These are phyloP conservation scores for Gillenia trifoliata DNA, from an alignment of 306 rosid genomes.

Conservation along the genomic window DNA sequence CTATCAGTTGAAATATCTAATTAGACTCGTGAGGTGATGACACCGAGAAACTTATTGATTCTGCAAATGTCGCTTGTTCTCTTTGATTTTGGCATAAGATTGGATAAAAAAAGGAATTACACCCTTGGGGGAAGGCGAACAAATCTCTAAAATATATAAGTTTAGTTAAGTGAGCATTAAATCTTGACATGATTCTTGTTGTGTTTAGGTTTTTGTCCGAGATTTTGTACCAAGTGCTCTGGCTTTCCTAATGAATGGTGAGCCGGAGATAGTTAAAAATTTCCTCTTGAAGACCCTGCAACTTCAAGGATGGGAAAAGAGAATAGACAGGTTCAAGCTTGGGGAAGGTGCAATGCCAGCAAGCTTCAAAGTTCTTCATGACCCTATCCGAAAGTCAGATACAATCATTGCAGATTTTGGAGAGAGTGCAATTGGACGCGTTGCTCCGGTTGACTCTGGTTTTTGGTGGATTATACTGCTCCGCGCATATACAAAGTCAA, in stretches of 20 bases:
- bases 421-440: constrained; percentile 94
- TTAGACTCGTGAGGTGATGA: not conserved
- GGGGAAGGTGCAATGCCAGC: constrained; percentile 98
- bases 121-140: not conserved
- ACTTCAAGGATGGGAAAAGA: constrained; percentile 92
- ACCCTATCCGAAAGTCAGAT: constrained; percentile 67
- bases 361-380: constrained; percentile 88
- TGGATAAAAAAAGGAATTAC: not conserved
- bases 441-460: constrained; percentile 95
- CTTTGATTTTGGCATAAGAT: not conserved
- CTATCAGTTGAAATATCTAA: not conserved
- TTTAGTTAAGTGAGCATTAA: not conserved
- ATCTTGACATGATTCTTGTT: not conserved
- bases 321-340: constrained; percentile 83
- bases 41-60: not conserved
- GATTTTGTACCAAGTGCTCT: constrained; percentile 94
- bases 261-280: constrained; percentile 83
- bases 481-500: constrained; percentile 87
- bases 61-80: not conserved
- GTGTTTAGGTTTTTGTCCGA: constrained; percentile 73
- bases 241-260: constrained; percentile 91
- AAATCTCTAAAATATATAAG: not conserved
- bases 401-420: constrained; percentile 86
- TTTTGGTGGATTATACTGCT: constrained; percentile 97
- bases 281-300: constrained; percentile 78